phyloP scores from a whole-genome alignment of 2,329 filamentous ascomycete species.

The Cladosporium sp. region DNA sequence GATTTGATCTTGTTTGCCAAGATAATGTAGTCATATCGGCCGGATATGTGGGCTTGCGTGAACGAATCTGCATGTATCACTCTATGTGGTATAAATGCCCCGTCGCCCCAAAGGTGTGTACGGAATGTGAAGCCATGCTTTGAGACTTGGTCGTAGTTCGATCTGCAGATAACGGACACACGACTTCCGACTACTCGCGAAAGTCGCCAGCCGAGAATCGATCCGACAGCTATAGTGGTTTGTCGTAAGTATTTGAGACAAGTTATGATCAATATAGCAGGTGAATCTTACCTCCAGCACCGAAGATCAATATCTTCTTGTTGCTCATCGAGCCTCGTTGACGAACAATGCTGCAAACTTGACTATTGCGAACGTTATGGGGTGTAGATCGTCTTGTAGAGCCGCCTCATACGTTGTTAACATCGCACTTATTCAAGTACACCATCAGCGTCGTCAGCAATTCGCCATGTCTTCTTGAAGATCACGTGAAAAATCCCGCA shows the following conservation, averaged over 20 bases:
- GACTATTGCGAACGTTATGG: neutral
- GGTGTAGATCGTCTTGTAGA: neutral
- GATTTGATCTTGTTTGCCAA: neutral
- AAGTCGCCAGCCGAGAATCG: conserved; percentile 30
- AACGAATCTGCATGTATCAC: neutral
- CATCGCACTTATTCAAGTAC: neutral
- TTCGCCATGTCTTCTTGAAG: neutral
- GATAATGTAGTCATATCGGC: neutral
- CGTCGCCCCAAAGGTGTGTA: conserved; percentile 25
- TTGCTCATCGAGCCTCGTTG: neutral
- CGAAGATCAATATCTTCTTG: neutral
- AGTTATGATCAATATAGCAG: neutral
- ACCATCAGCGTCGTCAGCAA: neutral
- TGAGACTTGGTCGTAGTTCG: conserved; percentile 28
- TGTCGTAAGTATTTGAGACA: neutral
- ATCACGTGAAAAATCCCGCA: neutral
- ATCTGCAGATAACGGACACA: conserved; percentile 31
- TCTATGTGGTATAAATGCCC: neutral
- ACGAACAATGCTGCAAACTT: neutral
- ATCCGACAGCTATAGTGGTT: neutral
- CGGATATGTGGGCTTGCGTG: neutral
- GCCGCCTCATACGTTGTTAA: neutral
- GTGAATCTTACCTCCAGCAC: neutral
- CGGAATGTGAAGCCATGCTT: conserved; percentile 25
- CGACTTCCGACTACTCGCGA: conserved; percentile 26